These are phyloP conservation scores for Fusarium marasasianum DNA, from an alignment of 2,329 filamentous ascomycete genomes.

Conservation along the genomic window DNA sequence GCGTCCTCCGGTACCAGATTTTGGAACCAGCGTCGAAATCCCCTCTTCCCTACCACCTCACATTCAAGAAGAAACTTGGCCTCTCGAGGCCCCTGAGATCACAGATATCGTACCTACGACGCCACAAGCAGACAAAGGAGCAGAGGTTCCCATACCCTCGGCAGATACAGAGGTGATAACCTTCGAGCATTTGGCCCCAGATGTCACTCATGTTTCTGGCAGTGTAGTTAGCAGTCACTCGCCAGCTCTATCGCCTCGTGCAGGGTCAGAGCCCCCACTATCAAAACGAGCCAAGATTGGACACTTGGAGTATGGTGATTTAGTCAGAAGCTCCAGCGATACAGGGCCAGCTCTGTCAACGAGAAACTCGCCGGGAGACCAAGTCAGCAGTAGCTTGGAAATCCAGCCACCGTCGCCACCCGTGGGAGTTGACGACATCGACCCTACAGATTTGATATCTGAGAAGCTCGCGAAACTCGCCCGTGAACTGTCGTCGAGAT, in stretches of 20 bases:
- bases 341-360: slow-evolving; percentile 33
- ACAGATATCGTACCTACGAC: slow-evolving; percentile 42
- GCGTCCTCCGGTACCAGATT: background rate
- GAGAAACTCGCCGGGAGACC: slow-evolving; percentile 16
- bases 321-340: slow-evolving; percentile 46
- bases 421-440: slow-evolving; percentile 57
- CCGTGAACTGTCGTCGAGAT: slow-evolving; percentile 63
- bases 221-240: slow-evolving; percentile 38
- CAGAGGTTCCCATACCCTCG: background rate
- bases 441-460: slow-evolving; percentile 64
- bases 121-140: slow-evolving; percentile 5
- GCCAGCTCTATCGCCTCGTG: slow-evolving; percentile 30
- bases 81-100: background rate
- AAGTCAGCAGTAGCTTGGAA: slow-evolving; percentile 51
- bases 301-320: slow-evolving; percentile 20
- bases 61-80: slow-evolving; percentile 13
- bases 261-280: slow-evolving; percentile 46
- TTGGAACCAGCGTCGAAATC: slow-evolving; percentile 11
- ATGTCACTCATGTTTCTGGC: slow-evolving; percentile 49
- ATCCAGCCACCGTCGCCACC: slow-evolving; percentile 66
- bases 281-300: slow-evolving; percentile 41
- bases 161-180: slow-evolving; percentile 3
- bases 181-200: slow-evolving; percentile 24
- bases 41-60: slow-evolving; percentile 41
- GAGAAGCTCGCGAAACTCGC: slow-evolving; percentile 60